Evolutionary conservation across 306 rosid genomes (phyloP), one percentile per base, ranked within the genome.

Genomic region (Mimosa bimucronata): DNA sequence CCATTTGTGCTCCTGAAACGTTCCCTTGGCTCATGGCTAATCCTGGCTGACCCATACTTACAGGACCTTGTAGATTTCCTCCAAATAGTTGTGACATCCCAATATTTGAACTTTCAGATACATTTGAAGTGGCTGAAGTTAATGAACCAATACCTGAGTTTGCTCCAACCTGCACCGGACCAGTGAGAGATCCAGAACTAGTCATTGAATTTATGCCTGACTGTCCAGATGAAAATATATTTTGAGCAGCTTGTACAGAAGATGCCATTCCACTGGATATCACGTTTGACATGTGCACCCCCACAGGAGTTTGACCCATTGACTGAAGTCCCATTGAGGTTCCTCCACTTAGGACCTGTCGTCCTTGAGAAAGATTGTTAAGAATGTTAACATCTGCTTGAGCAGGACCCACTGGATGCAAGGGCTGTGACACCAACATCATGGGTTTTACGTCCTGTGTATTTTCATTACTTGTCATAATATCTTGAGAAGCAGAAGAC

Each of bases 181-280:
- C 86, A 64, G 94, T 66, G 75, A 90, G 89, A 80, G 91, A 45
- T 68, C 91, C 89, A 79, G 98, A 88, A 80, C 93, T 92, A 69
- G 89, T 79, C 10, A 88, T 84, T 41, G 97, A 85, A 50, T 91
- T 83, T 21, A 88, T 83, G 71, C 81, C 90, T 2, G 94, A 61
- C 66, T 83, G 97, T 72, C 92, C 94, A 66, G 97, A 87, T 74
- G 98, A 86, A 90, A 90, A 89, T 80, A 88, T 94, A 67, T 88
- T 95, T 82, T 93, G 99, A 82, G 91, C 83, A 41, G 92, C 87
- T 53, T 92, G 92, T 60, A 89, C 91, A 42, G 99, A 90, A 82
- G 98, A 93, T 65, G 95, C 78, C 97, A 90, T 93, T 81, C 98
- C 99, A 88, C 92, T 95, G 66, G 99, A 95, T 85, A 95, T 95